Base-by-base conservation (phyloP, 805 yeast species). In the Metschnikowia shivogae region DNA sequence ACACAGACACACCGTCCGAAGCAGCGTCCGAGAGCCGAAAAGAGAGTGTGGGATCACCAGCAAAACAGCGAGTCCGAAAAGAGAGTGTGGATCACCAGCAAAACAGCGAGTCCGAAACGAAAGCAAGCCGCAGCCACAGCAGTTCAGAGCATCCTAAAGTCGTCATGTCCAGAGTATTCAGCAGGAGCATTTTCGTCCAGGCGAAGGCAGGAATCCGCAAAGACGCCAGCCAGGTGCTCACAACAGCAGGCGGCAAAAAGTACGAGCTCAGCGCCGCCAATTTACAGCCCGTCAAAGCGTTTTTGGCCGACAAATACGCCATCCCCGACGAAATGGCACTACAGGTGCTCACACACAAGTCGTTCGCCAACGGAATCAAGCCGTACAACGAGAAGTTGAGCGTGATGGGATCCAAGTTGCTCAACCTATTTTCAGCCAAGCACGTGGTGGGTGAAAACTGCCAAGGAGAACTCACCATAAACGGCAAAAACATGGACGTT, bases 281-380 rank as follows among this genome's bases (percentile, higher is more conserved):
- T 44, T 60, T 84, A 36, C 58, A 62, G 42, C 68, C 72, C 27
- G 63, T 83, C 43, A 78, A 79, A 56, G 49, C 55, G 26, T 78
- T 80, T 52, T 64, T 84, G 44, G 48, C 58, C 17, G 70, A 69
- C 19, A 70, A 76, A 48, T 82, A 72, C 57, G 53, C 70, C 34
- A 68, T 90, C 34, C 72, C 84, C 4, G 85, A 87, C 56, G 73
- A 74, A 6, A 54, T 84, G 47, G 67, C 84, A 19, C 70, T 89
- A 49, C 98, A 92, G 68, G 81, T 87, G 34, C 70, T 90, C 57
- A 90, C 97, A 5, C 97, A 92, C 69, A 92, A 92, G 68, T 87
- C 96, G 19, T 92, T 89, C 73, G 95, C 95, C 5, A 95, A 88
- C 67, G 97, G 96, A 8, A 72, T 78, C 50, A 81, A 83, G 56